Conservation (phyloP, 495 filamentous ascomycete genomes). For the Filosporella fistucella region DNA sequence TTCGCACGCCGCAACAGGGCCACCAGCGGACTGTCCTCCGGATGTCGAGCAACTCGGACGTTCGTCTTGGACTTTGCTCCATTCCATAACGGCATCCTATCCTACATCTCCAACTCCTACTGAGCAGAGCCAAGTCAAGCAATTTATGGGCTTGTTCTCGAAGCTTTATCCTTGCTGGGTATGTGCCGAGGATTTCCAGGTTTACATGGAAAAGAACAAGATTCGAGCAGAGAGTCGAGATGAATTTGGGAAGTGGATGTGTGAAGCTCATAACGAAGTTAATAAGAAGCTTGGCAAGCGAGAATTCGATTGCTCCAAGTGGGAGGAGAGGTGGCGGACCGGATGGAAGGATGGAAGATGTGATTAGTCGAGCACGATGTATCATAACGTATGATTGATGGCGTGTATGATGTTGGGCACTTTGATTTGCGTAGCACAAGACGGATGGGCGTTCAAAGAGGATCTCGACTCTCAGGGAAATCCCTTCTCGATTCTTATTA, state of each 20-base stretch:
- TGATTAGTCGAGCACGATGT: conserved; percentile 6
- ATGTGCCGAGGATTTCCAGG: conserved; percentile 88
- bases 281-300: conserved; percentile 91
- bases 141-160: conserved; percentile 77
- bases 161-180: conserved; percentile 91
- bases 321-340: conserved; percentile 92
- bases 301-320: conserved; percentile 83
- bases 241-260: conserved; percentile 91
- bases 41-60: conserved; percentile 84
- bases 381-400: too few species aligned
- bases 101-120: conserved; percentile 57
- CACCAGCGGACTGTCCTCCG: conserved; percentile 58
- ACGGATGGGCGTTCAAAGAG: too few species aligned
- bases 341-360: conserved; percentile 86
- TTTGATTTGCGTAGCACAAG: conserved; percentile 7
- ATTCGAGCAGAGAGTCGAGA: conserved; percentile 60
- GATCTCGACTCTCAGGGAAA: too few species aligned
- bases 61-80: conserved; percentile 87
- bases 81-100: conserved; percentile 85
- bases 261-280: conserved; percentile 95
- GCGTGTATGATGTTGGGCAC: conserved; percentile 2
- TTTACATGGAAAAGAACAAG: conserved; percentile 72
- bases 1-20: conserved; percentile 26
- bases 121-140: conserved; percentile 68
- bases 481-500: too few species aligned